phyloP scores from a whole-genome alignment of 2,329 filamentous ascomycete genomes.

The Cladosporium sp. region DNA sequence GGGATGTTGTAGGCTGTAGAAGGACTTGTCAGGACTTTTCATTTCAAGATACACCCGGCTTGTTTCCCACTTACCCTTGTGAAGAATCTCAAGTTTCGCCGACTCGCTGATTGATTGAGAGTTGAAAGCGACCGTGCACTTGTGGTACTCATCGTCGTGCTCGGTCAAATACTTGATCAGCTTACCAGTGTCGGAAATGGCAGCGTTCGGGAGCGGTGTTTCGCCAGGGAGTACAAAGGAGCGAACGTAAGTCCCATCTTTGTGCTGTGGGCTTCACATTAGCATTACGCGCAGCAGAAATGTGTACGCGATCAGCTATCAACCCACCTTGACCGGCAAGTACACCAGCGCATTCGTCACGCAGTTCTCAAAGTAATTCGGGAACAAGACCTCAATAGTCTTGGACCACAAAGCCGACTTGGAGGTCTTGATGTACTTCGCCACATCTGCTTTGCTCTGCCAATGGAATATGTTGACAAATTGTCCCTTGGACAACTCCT shows the following conservation, averaged over 20 bases:
- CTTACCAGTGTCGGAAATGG: conserved; percentile 13
- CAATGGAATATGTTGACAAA: conserved; percentile 14
- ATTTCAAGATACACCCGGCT: background rate
- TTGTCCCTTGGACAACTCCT: background rate
- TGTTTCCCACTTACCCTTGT: background rate
- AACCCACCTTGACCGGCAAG: conserved; percentile 4
- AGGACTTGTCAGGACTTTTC: background rate
- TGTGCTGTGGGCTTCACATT: background rate
- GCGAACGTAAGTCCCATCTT: conserved; percentile 10
- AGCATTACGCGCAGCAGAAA: background rate
- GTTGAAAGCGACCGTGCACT: conserved; percentile 9
- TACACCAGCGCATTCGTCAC: conserved; percentile 3
- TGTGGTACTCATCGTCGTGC: background rate
- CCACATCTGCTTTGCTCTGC: conserved; percentile 16
- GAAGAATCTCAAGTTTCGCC: conserved; percentile 4
- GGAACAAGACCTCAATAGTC: conserved; percentile 15
- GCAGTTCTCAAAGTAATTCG: conserved; percentile 17
- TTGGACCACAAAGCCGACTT: conserved; percentile 1
- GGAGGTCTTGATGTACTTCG: background rate
- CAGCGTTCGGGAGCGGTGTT: conserved; percentile 4
- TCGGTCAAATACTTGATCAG: conserved; percentile 13
- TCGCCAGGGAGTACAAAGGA: conserved; percentile 3
- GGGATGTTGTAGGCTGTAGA: conserved; percentile 11
- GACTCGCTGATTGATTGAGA: conserved; percentile 8
- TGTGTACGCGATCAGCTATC: no score